Evolutionary conservation across 164 flowering plant species (phyloP), one percentile per base, ranked within the genome.

Genomic region (Euptelea pleiosperma): DNA sequence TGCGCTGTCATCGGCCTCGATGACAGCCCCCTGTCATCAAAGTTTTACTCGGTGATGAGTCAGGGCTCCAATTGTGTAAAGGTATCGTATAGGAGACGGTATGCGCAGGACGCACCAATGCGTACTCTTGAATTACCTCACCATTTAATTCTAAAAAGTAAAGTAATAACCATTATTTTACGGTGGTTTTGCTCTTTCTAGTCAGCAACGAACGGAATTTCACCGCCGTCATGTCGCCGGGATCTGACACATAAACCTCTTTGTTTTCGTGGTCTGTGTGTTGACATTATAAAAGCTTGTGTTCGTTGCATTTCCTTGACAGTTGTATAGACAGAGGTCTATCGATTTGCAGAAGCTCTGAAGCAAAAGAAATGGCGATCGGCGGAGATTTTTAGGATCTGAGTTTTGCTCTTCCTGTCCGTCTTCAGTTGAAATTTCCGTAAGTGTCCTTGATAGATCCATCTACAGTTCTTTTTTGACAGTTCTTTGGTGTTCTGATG

Each of bases 381-480:
- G 12, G 31, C 4, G 37, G 39, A n/a, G 16, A 28, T 29, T 56
- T 47, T 60, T 15, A 41, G 16, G 36, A 40, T 60, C 47, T 40
- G 35, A 22, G 47, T 49, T 41, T 39, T 55, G 24, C n/a, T 41
- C 60, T 56, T 41, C 59, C 0, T 41, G 35, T 3, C 14, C 21
- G 3, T 47, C 29, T n/a, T 46, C 21, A 12, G 8, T 15, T 52
- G 24, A 62, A 15, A 24, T 52, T 52, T 43, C 9, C 2, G 65
- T 62, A 28, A 55, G 52, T 63, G 18, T 55, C 9, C 10, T 48
- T 35, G 21, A 47, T 6, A 5, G 1, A 18, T 18, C 29, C 29
- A 30, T 25, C 12, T 34, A 34, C n/a, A n/a, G n/a, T 50, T 57
- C 41, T 64, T 41, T 48, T 16, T 24, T 49, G 25, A n/a, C n/a